Evolutionary conservation across 441 rosid species (phyloP).

Genomic region (Breynia disticha): DNA sequence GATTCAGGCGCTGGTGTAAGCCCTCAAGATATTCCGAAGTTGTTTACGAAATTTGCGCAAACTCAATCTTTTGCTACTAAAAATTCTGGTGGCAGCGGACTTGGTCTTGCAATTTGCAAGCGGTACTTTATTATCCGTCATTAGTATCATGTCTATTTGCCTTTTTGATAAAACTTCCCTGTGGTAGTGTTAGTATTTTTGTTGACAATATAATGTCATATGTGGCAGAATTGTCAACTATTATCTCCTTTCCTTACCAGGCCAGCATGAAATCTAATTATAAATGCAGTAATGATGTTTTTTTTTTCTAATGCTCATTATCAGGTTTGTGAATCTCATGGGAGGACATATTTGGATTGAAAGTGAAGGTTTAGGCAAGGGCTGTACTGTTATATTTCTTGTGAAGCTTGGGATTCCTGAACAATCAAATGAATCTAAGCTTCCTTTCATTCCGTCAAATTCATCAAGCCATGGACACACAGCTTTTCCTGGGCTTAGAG

Average conservation of each 20-base stretch:
- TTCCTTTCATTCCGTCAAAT: conserved; percentile 28
- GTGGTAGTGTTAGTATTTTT: too few species aligned
- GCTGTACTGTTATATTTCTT: conserved; percentile 66
- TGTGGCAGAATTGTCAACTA: too few species aligned
- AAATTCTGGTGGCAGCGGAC: conserved; percentile 85
- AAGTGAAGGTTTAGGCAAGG: conserved; percentile 88
- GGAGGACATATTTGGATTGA: conserved; percentile 95
- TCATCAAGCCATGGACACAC: conserved; percentile 35
- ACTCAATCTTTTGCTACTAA: conserved; percentile 53
- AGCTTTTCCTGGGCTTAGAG: conserved; percentile 76
- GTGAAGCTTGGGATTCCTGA: conserved; percentile 66
- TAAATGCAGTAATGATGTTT: conserved; percentile 1
- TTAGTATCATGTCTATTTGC: not conserved
- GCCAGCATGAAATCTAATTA: too few species aligned
- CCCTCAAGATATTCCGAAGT: conserved; percentile 77
- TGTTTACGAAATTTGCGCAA: conserved; percentile 87
- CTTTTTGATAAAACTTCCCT: too few species aligned
- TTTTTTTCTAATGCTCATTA: conserved; percentile 16
- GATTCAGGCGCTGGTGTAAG: conserved; percentile 79
- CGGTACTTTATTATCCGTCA: conserved; percentile 36
- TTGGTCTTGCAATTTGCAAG: conserved; percentile 97
- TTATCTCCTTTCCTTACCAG: too few species aligned
- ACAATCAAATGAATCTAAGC: conserved; percentile 44
- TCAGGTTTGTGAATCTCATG: conserved; percentile 94
- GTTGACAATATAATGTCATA: too few species aligned